Evolutionary conservation across 768 basidiomycete genomes (phyloP), one percentile per base, ranked within the genome.

Genomic region (Termitomyces sp.): DNA sequence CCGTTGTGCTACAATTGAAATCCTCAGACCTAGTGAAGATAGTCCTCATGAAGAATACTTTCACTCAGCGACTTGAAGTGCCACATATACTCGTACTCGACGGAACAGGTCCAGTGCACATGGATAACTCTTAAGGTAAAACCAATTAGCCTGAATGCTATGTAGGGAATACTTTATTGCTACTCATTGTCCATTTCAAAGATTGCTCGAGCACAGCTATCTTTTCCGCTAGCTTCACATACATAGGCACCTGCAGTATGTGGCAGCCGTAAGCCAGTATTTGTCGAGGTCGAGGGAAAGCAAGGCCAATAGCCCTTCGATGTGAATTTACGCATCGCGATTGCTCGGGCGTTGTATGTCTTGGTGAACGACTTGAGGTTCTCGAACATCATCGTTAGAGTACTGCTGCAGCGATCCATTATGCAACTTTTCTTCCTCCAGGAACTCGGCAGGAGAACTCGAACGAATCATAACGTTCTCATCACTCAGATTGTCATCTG

Each of bases 381-480:
- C 54, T 43, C 9, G 38, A 26, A 28, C 33, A 52, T 52, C 47
- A 13, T 59, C 52, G 35, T 57, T 41, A 10, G 36, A 32, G 26
- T 61, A 59, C 49, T 62, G 62, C n/a, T 64, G 60, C 7, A 56
- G 38, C 13, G 36, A n/a, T 13, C 44, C 30, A 41, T 36, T 53
- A 47, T 63, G 55, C 44, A 55, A 38, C 33, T 47, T 56, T 49
- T 66, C 63, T 18, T 50, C 57, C n/a, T 66, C 61, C n/a, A 55
- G 49, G 23, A 65, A 50, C 32, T 61, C 64, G 32, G 64, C 59
- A 38, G 67, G 67, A 8, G 67, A 67, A 20, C 61, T 57, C 4
- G 65, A 66, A 23, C 67, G 61, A 23, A 61, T 48, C 40, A 67
- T 61, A 3, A 33, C 55, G 36, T 55, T 35, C 12, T 47, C 44